These are phyloP conservation scores for Geranomyces michiganensis DNA, from an alignment of 192 early-diverging fungal species.

Conservation along the genomic window DNA sequence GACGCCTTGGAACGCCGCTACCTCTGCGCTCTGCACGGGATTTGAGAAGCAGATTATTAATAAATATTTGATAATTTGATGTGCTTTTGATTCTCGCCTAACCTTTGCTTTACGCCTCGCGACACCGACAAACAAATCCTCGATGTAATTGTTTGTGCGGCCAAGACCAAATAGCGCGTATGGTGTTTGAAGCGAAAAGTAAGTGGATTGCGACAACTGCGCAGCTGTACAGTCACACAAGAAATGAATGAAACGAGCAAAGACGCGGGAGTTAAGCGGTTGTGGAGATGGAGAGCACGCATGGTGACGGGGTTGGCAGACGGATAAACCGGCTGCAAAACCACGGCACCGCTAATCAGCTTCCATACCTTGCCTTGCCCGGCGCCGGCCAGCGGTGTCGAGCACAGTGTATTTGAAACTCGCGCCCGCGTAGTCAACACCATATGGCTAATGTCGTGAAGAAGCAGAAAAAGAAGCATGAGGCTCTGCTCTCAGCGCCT, in stretches of 20 bases:
- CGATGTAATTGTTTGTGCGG: conserved; percentile 94
- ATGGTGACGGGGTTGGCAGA: no score
- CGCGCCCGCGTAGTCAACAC: conserved; percentile 81
- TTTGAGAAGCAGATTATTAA: neutral
- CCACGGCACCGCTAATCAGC: neutral
- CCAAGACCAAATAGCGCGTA: conserved; percentile 88
- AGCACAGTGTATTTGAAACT: conserved; percentile 87
- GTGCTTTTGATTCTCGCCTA: neutral
- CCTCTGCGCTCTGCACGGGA: conserved; percentile 43
- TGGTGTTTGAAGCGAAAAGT: conserved; percentile 74
- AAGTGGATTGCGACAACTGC: conserved; percentile 79
- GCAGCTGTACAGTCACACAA: conserved; percentile 49
- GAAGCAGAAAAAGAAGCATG: neutral
- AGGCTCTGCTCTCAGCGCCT: no score
- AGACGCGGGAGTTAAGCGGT: no score
- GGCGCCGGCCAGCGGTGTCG: conserved; percentile 75
- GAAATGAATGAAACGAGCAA: no score
- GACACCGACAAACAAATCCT: conserved; percentile 86
- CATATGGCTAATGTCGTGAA: conserved; percentile 72
- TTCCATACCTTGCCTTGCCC: conserved; percentile 68
- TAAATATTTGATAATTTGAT: neutral
- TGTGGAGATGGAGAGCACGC: no score
- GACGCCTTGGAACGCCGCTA: conserved; percentile 74
- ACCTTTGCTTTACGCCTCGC: conserved; percentile 57
- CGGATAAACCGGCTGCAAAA: no score